phyloP scores from a whole-genome alignment of 257 asterid species.

The Agastache rugosa region DNA sequence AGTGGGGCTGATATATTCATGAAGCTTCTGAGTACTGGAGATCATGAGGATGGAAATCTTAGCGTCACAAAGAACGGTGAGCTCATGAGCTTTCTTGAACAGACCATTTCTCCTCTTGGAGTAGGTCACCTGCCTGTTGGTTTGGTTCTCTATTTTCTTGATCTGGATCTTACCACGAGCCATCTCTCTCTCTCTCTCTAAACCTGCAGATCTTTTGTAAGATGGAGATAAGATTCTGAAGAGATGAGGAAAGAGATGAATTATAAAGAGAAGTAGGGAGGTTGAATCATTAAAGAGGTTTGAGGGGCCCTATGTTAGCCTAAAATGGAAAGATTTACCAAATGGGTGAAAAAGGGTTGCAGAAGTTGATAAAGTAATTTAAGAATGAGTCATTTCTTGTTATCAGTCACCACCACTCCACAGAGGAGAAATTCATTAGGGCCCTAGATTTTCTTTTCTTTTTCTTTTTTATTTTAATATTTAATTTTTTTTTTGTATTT shows the following conservation, averaged over 20 bases:
- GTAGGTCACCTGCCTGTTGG: slow-evolving; percentile 94
- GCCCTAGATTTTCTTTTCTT: not conserved
- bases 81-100: slow-evolving; percentile 94
- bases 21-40: slow-evolving; percentile 87
- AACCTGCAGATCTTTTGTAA: not conserved
- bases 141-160: slow-evolving; percentile 93
- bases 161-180: slow-evolving; percentile 99
- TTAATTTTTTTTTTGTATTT: not conserved
- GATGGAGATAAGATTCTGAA: slow-evolving; percentile 35
- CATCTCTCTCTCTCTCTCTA: slow-evolving; percentile 43
- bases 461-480: not conserved
- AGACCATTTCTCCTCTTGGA: slow-evolving; percentile 98
- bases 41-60: slow-evolving; percentile 86
- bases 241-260: not conserved
- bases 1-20: slow-evolving; percentile 85
- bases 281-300: slow-evolving; percentile 34
- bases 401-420: slow-evolving; percentile 67
- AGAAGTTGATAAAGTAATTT: slow-evolving; percentile 58
- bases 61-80: slow-evolving; percentile 93
- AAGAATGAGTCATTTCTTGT: slow-evolving; percentile 78
- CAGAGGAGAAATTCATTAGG: slow-evolving; percentile 11
- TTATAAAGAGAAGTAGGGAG: slow-evolving; percentile 3
- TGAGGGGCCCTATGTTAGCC: slow-evolving; percentile 45
- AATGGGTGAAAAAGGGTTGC: slow-evolving; percentile 63
- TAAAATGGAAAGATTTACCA: slow-evolving; percentile 59